Conservation (phyloP, 345 rosid species). For the Rhizophora apiculata region DNA sequence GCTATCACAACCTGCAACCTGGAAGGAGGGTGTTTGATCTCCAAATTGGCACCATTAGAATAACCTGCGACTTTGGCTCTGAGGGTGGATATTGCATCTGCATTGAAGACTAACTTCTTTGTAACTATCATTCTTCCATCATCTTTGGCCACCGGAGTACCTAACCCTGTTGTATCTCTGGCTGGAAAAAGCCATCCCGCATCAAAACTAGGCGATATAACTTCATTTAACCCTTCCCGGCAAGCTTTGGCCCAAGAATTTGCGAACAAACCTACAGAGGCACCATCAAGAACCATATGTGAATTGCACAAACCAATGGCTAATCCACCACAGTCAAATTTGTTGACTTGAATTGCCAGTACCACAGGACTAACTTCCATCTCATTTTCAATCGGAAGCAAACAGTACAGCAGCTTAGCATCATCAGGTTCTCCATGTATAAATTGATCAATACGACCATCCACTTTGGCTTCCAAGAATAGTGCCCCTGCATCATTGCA, state of each 20-base stretch:
- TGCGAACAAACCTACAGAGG: conserved; percentile 26
- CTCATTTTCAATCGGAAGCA: conserved; percentile 31
- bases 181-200: conserved; percentile 4
- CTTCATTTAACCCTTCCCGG: conserved; percentile 8
- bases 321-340: conserved; percentile 33
- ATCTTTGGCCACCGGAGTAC: background rate
- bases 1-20: conserved; percentile 36
- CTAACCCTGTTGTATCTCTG: background rate
- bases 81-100: conserved; percentile 17
- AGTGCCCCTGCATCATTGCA: conserved; percentile 29
- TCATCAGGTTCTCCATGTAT: conserved; percentile 11
- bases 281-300: conserved; percentile 42
- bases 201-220: conserved; percentile 16
- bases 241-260: conserved; percentile 29
- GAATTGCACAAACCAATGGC: conserved; percentile 39
- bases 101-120: conserved; percentile 31
- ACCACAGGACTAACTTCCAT: conserved; percentile 17
- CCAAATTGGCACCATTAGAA: background rate
- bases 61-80: conserved; percentile 18
- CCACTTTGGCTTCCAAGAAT: conserved; percentile 22
- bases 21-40: conserved; percentile 7
- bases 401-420: conserved; percentile 4
- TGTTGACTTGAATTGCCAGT: conserved; percentile 33
- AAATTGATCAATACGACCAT: conserved; percentile 19
- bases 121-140: conserved; percentile 18